Conservation (phyloP, 148 eudicot species). For the Rhododendron vialii region DNA sequence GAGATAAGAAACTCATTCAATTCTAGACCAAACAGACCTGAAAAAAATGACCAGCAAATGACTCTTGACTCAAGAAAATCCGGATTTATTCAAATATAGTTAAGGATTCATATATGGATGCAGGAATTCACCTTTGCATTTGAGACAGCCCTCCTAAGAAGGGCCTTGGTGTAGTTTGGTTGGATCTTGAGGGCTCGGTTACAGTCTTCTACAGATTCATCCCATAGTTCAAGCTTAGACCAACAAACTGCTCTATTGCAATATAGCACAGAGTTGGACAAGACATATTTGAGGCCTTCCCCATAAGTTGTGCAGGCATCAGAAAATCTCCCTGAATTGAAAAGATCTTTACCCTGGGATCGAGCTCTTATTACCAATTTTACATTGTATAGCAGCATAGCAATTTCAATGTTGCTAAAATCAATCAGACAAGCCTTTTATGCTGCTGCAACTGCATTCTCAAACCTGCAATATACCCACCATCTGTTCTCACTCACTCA, state of each 20-base stretch:
- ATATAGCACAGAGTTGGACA: conserved; percentile 32
- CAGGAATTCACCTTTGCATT: conserved; percentile 26
- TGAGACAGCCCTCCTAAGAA: conserved; percentile 39
- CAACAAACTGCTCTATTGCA: conserved; percentile 48
- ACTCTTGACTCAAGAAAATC: not conserved
- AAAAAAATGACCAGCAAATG: not conserved
- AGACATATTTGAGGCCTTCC: conserved; percentile 35
- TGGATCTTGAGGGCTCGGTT: conserved; percentile 38
- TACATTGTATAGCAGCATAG: conserved; percentile 34
- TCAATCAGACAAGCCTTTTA: conserved; percentile 34
- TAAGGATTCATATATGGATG: not conserved
- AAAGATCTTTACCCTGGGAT: conserved; percentile 33
- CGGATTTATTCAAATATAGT: not conserved
- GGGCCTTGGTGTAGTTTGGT: conserved; percentile 39
- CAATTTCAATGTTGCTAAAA: conserved; percentile 29
- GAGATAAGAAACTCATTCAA: not conserved
- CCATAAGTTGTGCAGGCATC: conserved; percentile 43
- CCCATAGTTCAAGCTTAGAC: conserved; percentile 44
- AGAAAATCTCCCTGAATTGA: conserved; percentile 29
- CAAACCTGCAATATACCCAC: conserved; percentile 31
- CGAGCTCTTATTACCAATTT: conserved; percentile 34
- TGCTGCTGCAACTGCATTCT: conserved; percentile 35
- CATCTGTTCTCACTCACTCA: not conserved
- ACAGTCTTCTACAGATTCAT: conserved; percentile 38
- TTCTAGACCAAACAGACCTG: not conserved